Evolutionary conservation across 768 basidiomycete species (phyloP).

Genomic region (Kockovaella imperatae): DNA sequence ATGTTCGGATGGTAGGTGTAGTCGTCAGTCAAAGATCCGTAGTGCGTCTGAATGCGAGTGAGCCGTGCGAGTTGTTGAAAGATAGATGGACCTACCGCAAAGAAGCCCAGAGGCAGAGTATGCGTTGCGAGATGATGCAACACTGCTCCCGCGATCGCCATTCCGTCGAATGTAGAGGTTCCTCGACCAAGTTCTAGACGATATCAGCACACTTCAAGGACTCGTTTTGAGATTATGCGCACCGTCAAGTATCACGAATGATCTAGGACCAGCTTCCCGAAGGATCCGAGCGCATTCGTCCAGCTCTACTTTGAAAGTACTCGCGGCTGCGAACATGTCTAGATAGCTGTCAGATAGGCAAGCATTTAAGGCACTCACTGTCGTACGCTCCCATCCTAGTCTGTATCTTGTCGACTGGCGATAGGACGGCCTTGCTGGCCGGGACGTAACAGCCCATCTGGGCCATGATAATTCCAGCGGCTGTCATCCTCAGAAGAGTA

Average conservation of each 20-base stretch:
- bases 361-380: conserved; percentile 47
- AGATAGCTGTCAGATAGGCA: conserved; percentile 6
- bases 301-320: conserved; percentile 93
- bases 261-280: conserved; percentile 84
- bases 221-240: conserved; percentile 29
- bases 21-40: conserved; percentile 90
- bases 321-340: conserved; percentile 44
- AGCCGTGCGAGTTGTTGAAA: not conserved
- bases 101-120: conserved; percentile 83
- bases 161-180: conserved; percentile 96
- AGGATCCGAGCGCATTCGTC: conserved; percentile 96
- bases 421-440: conserved; percentile 74
- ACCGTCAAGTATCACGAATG: conserved; percentile 93
- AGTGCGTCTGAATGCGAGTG: conserved; percentile 76
- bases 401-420: conserved; percentile 79
- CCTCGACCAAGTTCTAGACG: conserved; percentile 82
- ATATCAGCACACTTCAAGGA: not conserved
- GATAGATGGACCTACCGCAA: conserved; percentile 51
- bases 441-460: conserved; percentile 95
- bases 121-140: conserved; percentile 90
- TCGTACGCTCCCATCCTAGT: conserved; percentile 99
- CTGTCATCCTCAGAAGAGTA: conserved; percentile 83
- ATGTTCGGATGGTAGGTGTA: conserved; percentile 87
- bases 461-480: conserved; percentile 81
- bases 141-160: conserved; percentile 95